These are phyloP conservation scores for Hysterangium stoloniferum DNA, from an alignment of 768 basidiomycete genomes.

Conservation along the genomic window DNA sequence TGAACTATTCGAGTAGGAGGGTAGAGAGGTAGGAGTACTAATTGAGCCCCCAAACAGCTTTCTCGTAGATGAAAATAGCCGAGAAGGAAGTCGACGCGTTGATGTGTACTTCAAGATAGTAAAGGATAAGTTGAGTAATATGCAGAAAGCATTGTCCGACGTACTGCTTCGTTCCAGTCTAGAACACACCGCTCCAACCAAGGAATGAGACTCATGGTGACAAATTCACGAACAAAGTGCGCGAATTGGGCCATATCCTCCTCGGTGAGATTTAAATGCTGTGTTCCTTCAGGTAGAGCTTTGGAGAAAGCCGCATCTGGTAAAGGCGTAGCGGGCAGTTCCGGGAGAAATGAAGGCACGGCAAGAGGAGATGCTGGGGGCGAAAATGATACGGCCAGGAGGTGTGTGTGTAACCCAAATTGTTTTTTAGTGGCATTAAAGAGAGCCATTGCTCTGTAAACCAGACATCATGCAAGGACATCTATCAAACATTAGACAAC, in stretches of 20 bases:
- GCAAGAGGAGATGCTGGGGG: slow-evolving; percentile 60
- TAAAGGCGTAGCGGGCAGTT: slow-evolving; percentile 48
- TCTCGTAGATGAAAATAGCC: slow-evolving; percentile 80
- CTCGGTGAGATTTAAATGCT: slow-evolving; percentile 41
- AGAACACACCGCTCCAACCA: slow-evolving; percentile 95
- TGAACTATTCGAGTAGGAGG: slow-evolving; percentile 27
- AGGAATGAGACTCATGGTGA: slow-evolving; percentile 82
- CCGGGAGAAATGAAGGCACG: slow-evolving; percentile 57
- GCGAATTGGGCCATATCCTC: slow-evolving; percentile 68
- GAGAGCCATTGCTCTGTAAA: slow-evolving; percentile 59
- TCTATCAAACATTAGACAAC: slow-evolving; percentile 25
- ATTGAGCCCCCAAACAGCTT: slow-evolving; percentile 67
- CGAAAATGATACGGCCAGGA: slow-evolving; percentile 52
- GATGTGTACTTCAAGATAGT: slow-evolving; percentile 48
- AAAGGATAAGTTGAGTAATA: background rate
- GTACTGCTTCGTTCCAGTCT: slow-evolving; percentile 87
- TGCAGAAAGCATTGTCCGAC: slow-evolving; percentile 13
- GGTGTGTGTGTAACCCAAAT: slow-evolving; percentile 68
- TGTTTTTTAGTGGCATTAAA: slow-evolving; percentile 87
- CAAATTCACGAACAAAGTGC: slow-evolving; percentile 78
- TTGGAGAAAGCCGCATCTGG: slow-evolving; percentile 25
- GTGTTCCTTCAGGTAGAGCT: slow-evolving; percentile 11
- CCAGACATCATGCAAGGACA: slow-evolving; percentile 4
- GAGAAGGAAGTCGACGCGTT: slow-evolving; percentile 70
- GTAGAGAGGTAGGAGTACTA: slow-evolving; percentile 34